A percentile compares a stretch with the other conserved stretches of the same genome.
phyloP scores from a whole-genome alignment of 1,284 basidiomycete species.

The Pseudozyma flocculosa region DNA sequence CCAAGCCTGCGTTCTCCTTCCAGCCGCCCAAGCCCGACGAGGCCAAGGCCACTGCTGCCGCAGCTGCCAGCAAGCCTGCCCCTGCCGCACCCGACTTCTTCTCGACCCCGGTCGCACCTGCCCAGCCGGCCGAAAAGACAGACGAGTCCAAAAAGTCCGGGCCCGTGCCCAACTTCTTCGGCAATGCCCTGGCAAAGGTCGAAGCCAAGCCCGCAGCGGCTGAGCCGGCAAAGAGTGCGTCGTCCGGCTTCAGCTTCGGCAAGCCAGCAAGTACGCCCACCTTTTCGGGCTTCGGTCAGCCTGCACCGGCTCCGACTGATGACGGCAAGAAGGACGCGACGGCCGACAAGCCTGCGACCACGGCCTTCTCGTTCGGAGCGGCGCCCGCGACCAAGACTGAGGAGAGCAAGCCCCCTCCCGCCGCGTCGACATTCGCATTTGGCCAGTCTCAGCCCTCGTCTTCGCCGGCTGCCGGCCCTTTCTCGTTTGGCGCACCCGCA shows the following conservation, averaged over 20 bases:
- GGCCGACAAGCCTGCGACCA: conserved; percentile 1
- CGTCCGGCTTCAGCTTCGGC: conserved; percentile 13
- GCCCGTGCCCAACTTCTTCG: conserved; percentile 50
- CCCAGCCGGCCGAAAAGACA: conserved; percentile 11
- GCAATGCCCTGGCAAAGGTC: conserved; percentile 32
- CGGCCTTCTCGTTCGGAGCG: conserved; percentile 20
- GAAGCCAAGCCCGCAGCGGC: conserved; percentile 13
- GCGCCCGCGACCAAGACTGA: conserved; percentile 6
- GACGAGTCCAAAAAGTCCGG: conserved; percentile 46
- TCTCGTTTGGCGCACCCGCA: conserved; percentile 10
- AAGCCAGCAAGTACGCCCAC: conserved; percentile 2
- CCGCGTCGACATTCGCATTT: background rate
- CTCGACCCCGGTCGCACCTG: conserved; percentile 21
- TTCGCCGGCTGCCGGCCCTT: conserved; percentile 10
- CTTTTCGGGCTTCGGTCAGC: background rate
- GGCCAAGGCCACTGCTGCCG: conserved; percentile 2
- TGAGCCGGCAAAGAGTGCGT: conserved; percentile 4
- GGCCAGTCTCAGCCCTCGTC: conserved; percentile 9
- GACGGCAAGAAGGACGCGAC: conserved; percentile 1
- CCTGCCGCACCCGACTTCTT: conserved; percentile 26
- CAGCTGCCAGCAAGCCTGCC: conserved; percentile 6
- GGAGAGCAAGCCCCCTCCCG: conserved; percentile 8
- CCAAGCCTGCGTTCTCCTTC: conserved; percentile 36
- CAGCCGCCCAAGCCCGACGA: conserved; percentile 8
- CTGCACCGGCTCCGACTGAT: background rate